Conservation (phyloP, 129 eudicot genomes). For the Cynara cardunculus region DNA sequence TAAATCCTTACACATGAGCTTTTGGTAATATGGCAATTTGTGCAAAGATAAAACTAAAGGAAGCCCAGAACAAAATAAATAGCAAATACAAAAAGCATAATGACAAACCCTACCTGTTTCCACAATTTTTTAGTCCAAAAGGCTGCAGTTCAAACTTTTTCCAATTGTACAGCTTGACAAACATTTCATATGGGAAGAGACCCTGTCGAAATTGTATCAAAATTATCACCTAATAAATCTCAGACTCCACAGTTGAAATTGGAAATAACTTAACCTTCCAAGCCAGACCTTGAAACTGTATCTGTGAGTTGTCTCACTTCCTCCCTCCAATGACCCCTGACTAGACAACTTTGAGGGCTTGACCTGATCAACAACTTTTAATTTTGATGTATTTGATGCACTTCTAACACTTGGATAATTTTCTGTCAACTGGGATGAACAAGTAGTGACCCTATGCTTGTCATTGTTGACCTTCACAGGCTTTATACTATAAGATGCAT, state of each 20-base stretch:
- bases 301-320: conserved; percentile 32
- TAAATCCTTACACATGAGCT: not conserved
- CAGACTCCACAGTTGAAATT: not conserved
- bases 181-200: conserved; percentile 61
- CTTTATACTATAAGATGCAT: conserved; percentile 23
- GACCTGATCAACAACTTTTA: conserved; percentile 55
- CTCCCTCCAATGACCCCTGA: conserved; percentile 33
- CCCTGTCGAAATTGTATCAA: conserved; percentile 42
- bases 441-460: conserved; percentile 16
- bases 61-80: not conserved
- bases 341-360: conserved; percentile 39
- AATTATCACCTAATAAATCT: conserved; percentile 5
- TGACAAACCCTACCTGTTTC: conserved; percentile 66
- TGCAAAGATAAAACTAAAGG: not conserved
- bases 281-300: conserved; percentile 42
- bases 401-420: conserved; percentile 23
- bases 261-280: conserved; percentile 2
- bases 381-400: conserved; percentile 44
- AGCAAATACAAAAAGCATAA: not conserved
- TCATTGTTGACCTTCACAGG: conserved; percentile 29
- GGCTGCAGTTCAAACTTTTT: conserved; percentile 65
- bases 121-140: conserved; percentile 82
- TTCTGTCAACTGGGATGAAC: conserved; percentile 28
- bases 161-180: conserved; percentile 67
- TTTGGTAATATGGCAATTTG: not conserved